Base-by-base conservation (phyloP, 1,139 yeast species). In the Geotrichum reessii region DNA sequence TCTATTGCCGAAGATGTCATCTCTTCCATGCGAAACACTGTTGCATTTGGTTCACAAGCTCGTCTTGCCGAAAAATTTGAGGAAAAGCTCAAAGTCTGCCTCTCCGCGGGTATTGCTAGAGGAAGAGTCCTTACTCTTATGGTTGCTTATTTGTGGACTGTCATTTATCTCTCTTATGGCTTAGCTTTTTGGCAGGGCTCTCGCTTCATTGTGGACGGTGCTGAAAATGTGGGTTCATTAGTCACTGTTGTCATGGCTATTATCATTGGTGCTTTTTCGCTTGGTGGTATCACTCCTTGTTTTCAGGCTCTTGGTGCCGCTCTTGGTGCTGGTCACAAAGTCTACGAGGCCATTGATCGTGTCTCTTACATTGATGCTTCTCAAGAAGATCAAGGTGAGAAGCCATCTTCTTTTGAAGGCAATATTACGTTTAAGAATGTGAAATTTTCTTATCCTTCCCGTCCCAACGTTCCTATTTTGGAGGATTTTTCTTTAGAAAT, bases 391-490 rank as follows among this genome's bases (percentile, higher is more conserved):
- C 60, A 64, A 11, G 78, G 77, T 11, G 66, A 64, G 22, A 76
- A 71, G 28, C 60, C 65, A 50, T 69, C 64, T 11, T 66, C 67
- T 7, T 68, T 81, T 2, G 71, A 76, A 12, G 79, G 80, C n/a
- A 74, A 83, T 57, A 83, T 92, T 57, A 82, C 78, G 62, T 86
- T 93, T 67, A 54, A 55, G 58, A 74, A 89, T 64, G 87, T 92
- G 31, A 78, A 75, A 1, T 92, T 92, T 73, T 77, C 84, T 59
- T 92, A 92, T 71, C 97, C 97, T n/a, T 85, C 96, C 0, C 81
- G 97, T 61, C 88, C 88, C n/a, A 82, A 84, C 60, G 89, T 87
- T 57, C 71, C 74, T 52, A 84, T 92, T 17, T 84, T 92, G 69
- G 73, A 83, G 24, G 81, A 82, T n/a, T 79, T 91, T 66, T 75